phyloP scores from a whole-genome alignment of 192 early-diverging fungal species.

The Linnemannia exigua region DNA sequence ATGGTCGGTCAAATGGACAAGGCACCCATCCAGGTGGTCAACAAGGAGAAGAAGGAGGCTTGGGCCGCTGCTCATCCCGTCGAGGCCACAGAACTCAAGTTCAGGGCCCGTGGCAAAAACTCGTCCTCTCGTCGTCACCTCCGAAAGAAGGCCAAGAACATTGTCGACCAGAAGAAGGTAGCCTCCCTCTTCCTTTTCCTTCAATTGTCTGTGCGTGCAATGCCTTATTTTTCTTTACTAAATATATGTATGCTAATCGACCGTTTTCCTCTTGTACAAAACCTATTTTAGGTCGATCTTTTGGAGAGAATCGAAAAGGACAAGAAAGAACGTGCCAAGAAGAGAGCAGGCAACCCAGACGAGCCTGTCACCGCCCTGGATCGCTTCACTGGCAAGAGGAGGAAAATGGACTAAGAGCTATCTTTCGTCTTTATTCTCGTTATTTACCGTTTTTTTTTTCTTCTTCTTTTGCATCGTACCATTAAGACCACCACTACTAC shows the following conservation, averaged over 20 bases:
- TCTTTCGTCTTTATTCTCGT: neutral
- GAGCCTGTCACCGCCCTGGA: slow-evolving; percentile 73
- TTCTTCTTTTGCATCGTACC: neutral
- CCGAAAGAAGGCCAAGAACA: slow-evolving; percentile 84
- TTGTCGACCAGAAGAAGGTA: slow-evolving; percentile 83
- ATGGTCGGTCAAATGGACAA: slow-evolving; percentile 86
- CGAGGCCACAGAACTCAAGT: slow-evolving; percentile 67
- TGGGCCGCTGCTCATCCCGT: slow-evolving; percentile 64
- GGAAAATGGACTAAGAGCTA: slow-evolving; percentile 43
- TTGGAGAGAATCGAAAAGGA: slow-evolving; percentile 69
- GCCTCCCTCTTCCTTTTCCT: neutral
- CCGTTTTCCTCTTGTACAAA: neutral
- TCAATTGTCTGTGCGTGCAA: neutral
- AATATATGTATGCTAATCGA: neutral
- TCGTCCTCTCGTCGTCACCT: slow-evolving; percentile 83
- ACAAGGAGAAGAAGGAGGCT: slow-evolving; percentile 71
- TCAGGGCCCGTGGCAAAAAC: slow-evolving; percentile 78
- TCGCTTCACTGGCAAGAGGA: slow-evolving; percentile 67
- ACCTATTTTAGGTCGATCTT: slow-evolving; percentile 57
- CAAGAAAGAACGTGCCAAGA: slow-evolving; percentile 66
- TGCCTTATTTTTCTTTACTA: neutral
- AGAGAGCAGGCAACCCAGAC: slow-evolving; percentile 61
- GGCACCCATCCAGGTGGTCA: slow-evolving; percentile 69
- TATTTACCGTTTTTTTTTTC: neutral
- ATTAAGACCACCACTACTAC: neutral